Evolutionary conservation across 1,284 basidiomycete species (phyloP), one percentile per base, ranked within the genome.

Genomic region (Ceratorhiza oryzae-sativae): DNA sequence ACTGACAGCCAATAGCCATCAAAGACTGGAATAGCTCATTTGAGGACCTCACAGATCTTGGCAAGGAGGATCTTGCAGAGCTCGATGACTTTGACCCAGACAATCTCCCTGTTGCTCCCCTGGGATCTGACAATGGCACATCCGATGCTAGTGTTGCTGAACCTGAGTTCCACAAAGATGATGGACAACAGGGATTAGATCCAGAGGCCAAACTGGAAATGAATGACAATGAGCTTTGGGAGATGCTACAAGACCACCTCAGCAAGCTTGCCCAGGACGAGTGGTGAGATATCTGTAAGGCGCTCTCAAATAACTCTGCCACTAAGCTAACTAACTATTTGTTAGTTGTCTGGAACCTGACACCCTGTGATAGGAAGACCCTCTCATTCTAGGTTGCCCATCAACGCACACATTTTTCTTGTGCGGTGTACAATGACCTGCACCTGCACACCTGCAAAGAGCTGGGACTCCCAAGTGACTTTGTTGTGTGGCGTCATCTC

Each of bases 401-500:
- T 10, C 34, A 25, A 3, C 58, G 70, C 48, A 51, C 70, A 3
- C 70, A 71, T 42, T 71, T 71, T 27, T 71, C 58, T 0, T 48
- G 48, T 2, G 15, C 8, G 18, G 34, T n/a, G 13, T 71, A 61
- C 18, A 39, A 71, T 2, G 48, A 61, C 70, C 32, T 71, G 3
- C 48, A 58, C 23, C 39, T 20, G 4, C 10, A 27, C 15, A 36
- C 49, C 34, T 71, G 70, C 27, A 13, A 61, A 27, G 34, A 39
- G 4, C 70, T 71, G 6, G 36, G 27, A 3, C 34, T 71, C 25
- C 70, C 70, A 10, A 61, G 58, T 48, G 70, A 71, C 9, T 71
- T 71, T 32, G 36, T 71, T 36, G 70, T 58, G 8, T 71, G 58
- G 58, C 56, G 48, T 3, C 58, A 58, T 25, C 70, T 71, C n/a